Percentiles rank a stretch among this genome's conserved stretches.
These are phyloP conservation scores for Candida chauliodis DNA, from an alignment of 805 yeast species.

Conservation along the genomic window DNA sequence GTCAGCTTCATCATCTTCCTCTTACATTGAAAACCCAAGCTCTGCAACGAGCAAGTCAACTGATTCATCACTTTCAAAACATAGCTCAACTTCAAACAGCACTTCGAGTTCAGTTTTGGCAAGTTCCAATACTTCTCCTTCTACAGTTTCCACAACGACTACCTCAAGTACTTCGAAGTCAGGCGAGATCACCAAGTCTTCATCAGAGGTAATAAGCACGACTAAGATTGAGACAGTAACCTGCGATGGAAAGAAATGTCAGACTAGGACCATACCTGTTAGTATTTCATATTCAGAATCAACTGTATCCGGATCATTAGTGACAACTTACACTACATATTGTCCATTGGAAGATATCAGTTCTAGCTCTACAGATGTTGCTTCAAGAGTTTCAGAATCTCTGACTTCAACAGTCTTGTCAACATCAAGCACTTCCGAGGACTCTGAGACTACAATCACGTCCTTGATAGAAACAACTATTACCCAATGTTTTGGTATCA, in stretches of 20 bases:
- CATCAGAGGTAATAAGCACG: too few relatives aligned
- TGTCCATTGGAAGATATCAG: too few relatives aligned
- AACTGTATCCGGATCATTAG: neutral
- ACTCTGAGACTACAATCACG: neutral
- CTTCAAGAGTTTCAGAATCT: too few relatives aligned
- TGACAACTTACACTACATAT: neutral
- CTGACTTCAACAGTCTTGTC: too few relatives aligned
- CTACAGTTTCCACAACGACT: neutral
- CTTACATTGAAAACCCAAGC: too few relatives aligned
- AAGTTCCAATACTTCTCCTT: neutral
- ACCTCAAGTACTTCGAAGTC: neutral
- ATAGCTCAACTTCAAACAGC: neutral
- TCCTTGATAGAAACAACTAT: neutral
- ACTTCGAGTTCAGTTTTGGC: neutral
- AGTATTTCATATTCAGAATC: neutral
- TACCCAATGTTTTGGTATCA: neutral
- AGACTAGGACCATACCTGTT: neutral
- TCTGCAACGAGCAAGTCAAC: too few relatives aligned
- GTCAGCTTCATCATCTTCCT: too few relatives aligned
- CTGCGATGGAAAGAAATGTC: neutral
- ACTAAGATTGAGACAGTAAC: neutral
- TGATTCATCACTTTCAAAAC: too few relatives aligned
- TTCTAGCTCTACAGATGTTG: too few relatives aligned
- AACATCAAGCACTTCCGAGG: too few relatives aligned
- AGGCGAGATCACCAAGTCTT: too few relatives aligned